Evolutionary conservation across 1,139 yeast species (phyloP), one percentile per base, ranked within the genome.

Genomic region (Yamadazyma friedrichii): DNA sequence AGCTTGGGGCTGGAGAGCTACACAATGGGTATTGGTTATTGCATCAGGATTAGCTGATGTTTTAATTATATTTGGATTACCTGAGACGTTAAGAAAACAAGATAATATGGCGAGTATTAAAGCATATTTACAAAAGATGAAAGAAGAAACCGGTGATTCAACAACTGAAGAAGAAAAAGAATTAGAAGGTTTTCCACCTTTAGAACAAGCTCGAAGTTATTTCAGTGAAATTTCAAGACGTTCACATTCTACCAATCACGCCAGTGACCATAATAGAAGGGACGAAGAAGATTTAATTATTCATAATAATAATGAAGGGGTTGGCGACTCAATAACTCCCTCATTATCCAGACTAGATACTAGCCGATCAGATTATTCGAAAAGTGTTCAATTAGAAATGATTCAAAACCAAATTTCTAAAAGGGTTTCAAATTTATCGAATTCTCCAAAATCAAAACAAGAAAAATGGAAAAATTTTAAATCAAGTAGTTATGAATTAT

Each of bases 1-100:
- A 38, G 74, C 72, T 9, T 85, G 89, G 84, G 88, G 88, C 6
- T 88, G 96, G 95, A 70, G 95, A 56, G 88, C 93, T 2, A 86
- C 96, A 3, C 94, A 85, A 55, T 88, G 95, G 94, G 79, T 86
- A 42, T 65, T 87, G 61, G 87, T 84, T 26, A 83, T 84, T 27
- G 62, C 85, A 33, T 76, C 87, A 1, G 88, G 83, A 0, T 58
- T 73, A 11, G 74, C 79, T 43, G 66, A 75, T 26, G 15, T 79
- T 1, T 50, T 77, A 36, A 64, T 88, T 35, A 50, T 78, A 2
- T 70, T 86, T 36, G 64, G 70, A 2, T 64, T 88, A 13, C 96
- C 96, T 0, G 96, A 88, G 56, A 88, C 96, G 0, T 66, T 88
- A 28, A 64, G 88, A 42, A 61, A 55, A 15, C 80, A 75, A 44